Conservation (phyloP, 176 grass and related monocot genomes). For the Bolboschoenus planiculmis region DNA sequence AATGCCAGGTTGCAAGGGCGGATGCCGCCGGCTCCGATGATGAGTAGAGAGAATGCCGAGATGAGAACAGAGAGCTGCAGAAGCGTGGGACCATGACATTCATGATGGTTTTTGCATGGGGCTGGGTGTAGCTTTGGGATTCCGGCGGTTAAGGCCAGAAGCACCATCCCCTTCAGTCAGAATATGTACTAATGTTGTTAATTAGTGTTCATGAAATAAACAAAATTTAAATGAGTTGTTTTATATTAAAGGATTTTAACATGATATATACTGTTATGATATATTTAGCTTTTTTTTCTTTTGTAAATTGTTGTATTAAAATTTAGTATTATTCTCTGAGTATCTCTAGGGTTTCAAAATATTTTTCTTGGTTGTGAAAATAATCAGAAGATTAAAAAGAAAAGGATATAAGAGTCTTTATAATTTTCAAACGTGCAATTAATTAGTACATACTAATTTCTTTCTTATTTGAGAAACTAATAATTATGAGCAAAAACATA, state of each 20-base stretch:
- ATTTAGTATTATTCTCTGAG: background rate
- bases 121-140: slow-evolving; percentile 31
- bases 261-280: background rate
- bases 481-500: background rate
- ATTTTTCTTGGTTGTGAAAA: background rate
- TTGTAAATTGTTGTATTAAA: background rate
- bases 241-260: background rate
- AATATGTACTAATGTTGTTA: background rate
- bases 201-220: background rate
- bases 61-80: slow-evolving; percentile 40
- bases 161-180: slow-evolving; percentile 48
- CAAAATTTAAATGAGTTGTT: background rate
- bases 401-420: background rate
- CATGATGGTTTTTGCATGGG: background rate
- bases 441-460: background rate
- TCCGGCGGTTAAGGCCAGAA: slow-evolving; percentile 69
- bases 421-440: background rate
- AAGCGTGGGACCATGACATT: background rate
- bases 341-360: no score
- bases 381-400: background rate
- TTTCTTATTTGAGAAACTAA: background rate
- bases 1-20: slow-evolving; percentile 76
- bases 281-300: background rate
- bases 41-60: slow-evolving; percentile 29
- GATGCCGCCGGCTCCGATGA: slow-evolving; percentile 61